phyloP scores from a whole-genome alignment of 495 filamentous ascomycete species.

The Penicillium subrubescens region DNA sequence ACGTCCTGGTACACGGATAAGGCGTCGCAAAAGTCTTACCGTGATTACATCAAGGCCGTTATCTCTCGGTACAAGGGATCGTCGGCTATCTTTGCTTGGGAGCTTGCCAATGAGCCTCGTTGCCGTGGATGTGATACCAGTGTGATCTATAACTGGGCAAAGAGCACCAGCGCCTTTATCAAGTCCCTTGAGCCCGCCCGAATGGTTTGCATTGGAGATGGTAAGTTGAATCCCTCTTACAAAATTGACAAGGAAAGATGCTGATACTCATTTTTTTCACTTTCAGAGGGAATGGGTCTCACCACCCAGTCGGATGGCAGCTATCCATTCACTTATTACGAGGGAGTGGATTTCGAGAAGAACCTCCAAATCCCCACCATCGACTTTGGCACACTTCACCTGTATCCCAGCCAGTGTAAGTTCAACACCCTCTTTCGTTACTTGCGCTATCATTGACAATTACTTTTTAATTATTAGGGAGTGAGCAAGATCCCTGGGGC shows the following conservation, averaged over 20 bases:
- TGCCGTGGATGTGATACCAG: conserved; percentile 3
- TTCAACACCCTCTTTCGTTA: background rate
- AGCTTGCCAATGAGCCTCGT: conserved; percentile 2
- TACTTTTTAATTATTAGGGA: background rate
- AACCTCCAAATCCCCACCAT: conserved; percentile 58
- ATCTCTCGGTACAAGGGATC: conserved; percentile 1
- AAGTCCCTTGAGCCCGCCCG: conserved; percentile 3
- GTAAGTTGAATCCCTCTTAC: background rate
- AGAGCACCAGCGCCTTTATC: conserved; percentile 2
- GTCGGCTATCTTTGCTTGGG: background rate
- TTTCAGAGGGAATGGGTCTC: conserved; percentile 4
- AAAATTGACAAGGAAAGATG: background rate
- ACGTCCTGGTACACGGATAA: conserved; percentile 1
- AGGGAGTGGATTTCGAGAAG: conserved; percentile 63
- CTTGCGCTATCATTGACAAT: background rate
- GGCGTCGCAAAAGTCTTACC: conserved; percentile 1
- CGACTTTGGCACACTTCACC: conserved; percentile 68
- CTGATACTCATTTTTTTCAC: background rate
- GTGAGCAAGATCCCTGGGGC: conserved; percentile 4
- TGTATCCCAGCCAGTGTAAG: conserved; percentile 50
- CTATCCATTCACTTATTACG: conserved; percentile 59
- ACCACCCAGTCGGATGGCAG: conserved; percentile 41
- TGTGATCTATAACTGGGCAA: conserved; percentile 2
- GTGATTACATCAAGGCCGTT: background rate
- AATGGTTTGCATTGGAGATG: conserved; percentile 6